Conservation (phyloP, 2,329 filamentous ascomycete species). For the Apiospora arundinis region DNA sequence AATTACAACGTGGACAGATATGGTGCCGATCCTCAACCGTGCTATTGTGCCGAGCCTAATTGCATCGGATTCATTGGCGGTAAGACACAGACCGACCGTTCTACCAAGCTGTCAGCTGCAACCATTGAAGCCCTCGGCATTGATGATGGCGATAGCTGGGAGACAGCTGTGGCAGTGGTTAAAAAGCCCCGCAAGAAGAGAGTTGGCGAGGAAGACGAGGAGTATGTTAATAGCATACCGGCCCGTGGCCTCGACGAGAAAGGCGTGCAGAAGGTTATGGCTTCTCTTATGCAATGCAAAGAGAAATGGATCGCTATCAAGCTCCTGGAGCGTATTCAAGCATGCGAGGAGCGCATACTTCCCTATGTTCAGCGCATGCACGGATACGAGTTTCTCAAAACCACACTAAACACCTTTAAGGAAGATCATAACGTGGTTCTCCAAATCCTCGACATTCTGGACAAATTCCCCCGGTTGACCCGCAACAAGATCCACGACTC, state of each 20-base stretch:
- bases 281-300: conserved; percentile 94
- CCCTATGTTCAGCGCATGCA: conserved; percentile 95
- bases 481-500: conserved; percentile 97
- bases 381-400: conserved; percentile 93
- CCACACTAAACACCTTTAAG: conserved; percentile 81
- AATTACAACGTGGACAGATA: conserved; percentile 99
- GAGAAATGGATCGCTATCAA: conserved; percentile 99
- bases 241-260: conserved; percentile 41
- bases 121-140: conserved; percentile 96
- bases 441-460: conserved; percentile 88
- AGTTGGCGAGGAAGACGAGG: conserved; percentile 87
- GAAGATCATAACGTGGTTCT: conserved; percentile 90
- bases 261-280: conserved; percentile 50
- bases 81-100: conserved; percentile 95
- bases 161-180: conserved; percentile 73
- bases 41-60: conserved; percentile 93
- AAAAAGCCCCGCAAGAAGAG: conserved; percentile 95
- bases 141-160: conserved; percentile 90
- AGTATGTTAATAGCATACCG: conserved; percentile 82
- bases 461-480: conserved; percentile 87
- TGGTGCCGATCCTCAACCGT: conserved; percentile 93
- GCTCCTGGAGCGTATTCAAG: conserved; percentile 85
- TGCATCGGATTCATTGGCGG: conserved; percentile 97
- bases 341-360: conserved; percentile 84
- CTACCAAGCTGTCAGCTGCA: conserved; percentile 86